Conservation (phyloP, 371 early-diverging fungal genomes). For the Mortierella sp. region DNA sequence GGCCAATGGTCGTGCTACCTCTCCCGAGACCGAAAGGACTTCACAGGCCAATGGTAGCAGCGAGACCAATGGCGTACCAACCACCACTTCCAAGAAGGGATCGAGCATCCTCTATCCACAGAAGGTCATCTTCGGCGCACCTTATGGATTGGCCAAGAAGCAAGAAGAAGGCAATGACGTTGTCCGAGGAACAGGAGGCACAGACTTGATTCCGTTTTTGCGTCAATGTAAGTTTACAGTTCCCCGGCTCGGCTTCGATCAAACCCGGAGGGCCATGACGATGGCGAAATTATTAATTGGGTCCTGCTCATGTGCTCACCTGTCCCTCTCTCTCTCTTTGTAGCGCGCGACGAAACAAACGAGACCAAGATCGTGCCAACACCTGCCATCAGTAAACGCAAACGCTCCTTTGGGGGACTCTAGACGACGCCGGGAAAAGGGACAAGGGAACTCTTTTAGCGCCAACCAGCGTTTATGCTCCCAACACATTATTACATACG, state of each 20-base stretch:
- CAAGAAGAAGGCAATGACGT: constrained; percentile 59
- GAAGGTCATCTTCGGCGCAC: constrained; percentile 59
- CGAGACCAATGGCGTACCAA: neutral
- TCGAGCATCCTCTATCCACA: constrained; percentile 66
- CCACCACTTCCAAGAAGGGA: constrained; percentile 10
- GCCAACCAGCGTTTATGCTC: neutral
- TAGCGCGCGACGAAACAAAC: constrained; percentile 75
- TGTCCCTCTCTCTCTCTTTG: neutral
- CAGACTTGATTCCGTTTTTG: constrained; percentile 91
- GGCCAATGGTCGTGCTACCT: constrained; percentile 1
- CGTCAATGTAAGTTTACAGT: constrained; percentile 43
- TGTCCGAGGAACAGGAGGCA: constrained; percentile 95
- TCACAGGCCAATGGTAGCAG: constrained; percentile 1
- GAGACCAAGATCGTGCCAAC: constrained; percentile 52
- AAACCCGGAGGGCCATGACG: neutral
- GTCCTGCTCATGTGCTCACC: neutral
- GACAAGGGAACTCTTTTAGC: no score
- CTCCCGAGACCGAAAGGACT: constrained; percentile 4
- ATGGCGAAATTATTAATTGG: neutral
- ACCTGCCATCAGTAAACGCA: constrained; percentile 20
- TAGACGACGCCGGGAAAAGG: no score
- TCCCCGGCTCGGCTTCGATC: neutral
- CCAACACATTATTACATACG: no score
- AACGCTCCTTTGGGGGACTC: constrained; percentile 12
- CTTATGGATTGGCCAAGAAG: constrained; percentile 69